phyloP scores from a whole-genome alignment of 768 basidiomycete species.

The Agaricus sinodeliciosus region DNA sequence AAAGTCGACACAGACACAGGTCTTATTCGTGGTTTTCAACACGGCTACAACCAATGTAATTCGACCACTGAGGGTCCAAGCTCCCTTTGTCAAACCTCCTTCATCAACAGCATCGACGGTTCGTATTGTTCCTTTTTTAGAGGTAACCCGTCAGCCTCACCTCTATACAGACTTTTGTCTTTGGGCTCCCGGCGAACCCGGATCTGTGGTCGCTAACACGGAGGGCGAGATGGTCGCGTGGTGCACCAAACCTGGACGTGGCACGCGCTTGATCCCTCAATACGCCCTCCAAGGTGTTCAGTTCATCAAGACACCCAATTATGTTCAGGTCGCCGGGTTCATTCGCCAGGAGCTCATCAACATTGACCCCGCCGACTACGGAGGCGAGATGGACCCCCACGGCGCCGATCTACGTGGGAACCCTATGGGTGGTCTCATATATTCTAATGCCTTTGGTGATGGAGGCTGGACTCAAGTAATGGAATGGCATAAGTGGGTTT shows the following conservation, averaged over 20 bases:
- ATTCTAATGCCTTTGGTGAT: constrained; percentile 43
- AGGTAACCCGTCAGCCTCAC: not conserved
- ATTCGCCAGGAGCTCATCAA: constrained; percentile 53
- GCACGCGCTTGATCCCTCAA: constrained; percentile 64
- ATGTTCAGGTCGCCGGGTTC: constrained; percentile 58
- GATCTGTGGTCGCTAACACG: constrained; percentile 55
- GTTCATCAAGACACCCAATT: constrained; percentile 53
- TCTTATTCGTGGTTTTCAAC: constrained; percentile 38
- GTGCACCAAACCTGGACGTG: constrained; percentile 67
- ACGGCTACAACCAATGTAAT: constrained; percentile 66
- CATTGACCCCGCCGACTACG: constrained; percentile 47
- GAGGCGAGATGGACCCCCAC: constrained; percentile 77
- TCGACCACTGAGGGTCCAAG: constrained; percentile 52
- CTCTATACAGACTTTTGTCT: constrained; percentile 48
- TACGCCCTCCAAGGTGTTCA: constrained; percentile 65
- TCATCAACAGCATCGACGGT: constrained; percentile 46
- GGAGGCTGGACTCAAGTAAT: constrained; percentile 46
- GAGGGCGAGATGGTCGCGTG: constrained; percentile 74
- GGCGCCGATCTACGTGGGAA: constrained; percentile 79
- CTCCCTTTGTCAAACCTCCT: constrained; percentile 58
- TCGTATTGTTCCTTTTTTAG: constrained; percentile 6
- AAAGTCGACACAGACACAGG: constrained; percentile 29
- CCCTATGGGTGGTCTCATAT: constrained; percentile 68
- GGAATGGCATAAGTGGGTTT: constrained; percentile 64
- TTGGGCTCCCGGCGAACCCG: constrained; percentile 51